Evolutionary conservation across 108 stramenopile genomes (phyloP), one percentile per base, ranked within the genome.

Genomic region (Pseudonitzschia delicatissima): DNA sequence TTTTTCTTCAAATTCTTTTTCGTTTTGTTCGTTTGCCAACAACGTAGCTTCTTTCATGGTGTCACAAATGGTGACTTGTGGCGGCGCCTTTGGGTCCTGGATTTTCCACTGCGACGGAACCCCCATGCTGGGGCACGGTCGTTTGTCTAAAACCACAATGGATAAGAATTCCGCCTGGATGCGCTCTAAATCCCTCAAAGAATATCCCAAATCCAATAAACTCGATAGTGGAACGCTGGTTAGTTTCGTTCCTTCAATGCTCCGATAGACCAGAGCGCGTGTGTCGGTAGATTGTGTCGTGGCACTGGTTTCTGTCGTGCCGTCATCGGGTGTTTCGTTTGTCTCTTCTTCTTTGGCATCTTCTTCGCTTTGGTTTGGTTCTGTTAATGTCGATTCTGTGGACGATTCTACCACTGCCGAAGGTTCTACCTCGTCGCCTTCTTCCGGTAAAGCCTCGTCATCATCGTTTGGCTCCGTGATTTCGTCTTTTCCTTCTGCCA

Each of bases 21-120:
- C 69, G 37, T 62, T 72, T 28, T 25, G 20, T 5, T 55, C n/a
- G n/a, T 31, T 27, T 8, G 62, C 57, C n/a, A 61, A 8, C 5
- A 15, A 36, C 21, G 55, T 21, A 18, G 70, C 70, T 57, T 71
- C 62, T 29, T 40, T 51, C 2, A 34, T 13, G 5, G 52, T 44
- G 21, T 52, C 52, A 5, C 53, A 62, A 9, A 71, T 5, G 2
- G 23, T 40, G 50, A 55, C 25, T 17, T 71, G 37, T 21, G 45
- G 25, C 5, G 34, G 33, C 17, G 52, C 34, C 13, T 33, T 20
- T 3, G 49, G 45, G 17, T 62, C 48, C 15, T 33, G 0, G 29
- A 82, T 52, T 45, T 77, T 74, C 88, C 88, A 90, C 59, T 80
- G 79, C 31, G 61, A 58, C 17, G 88, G 88, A 29, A 90, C 69